Evolutionary conservation across 495 filamentous ascomycete genomes (phyloP).

Genomic region (Ramalina intermedia): DNA sequence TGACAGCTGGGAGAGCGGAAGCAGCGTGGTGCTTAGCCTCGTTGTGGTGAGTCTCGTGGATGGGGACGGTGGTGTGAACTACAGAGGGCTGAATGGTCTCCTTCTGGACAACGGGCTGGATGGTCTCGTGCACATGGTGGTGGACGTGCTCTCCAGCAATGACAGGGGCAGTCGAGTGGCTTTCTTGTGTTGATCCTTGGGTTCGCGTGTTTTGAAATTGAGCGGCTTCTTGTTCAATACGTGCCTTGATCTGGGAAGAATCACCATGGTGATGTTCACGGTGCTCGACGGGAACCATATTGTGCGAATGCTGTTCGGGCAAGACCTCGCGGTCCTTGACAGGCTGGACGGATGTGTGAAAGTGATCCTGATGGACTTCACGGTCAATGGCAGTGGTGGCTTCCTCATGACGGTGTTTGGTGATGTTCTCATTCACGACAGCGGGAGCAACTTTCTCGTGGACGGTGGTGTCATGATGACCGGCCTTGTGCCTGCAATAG

Average conservation of each 20-base stretch:
- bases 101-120: constrained; percentile 53
- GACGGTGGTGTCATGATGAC: constrained; percentile 47
- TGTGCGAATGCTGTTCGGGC: constrained; percentile 33
- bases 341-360: constrained; percentile 40
- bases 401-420: constrained; percentile 37
- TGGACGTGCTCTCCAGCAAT: constrained; percentile 49
- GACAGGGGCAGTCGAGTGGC: constrained; percentile 26
- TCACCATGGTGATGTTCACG: constrained; percentile 41
- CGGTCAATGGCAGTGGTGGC: constrained; percentile 42
- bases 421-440: constrained; percentile 40
- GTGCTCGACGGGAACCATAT: constrained; percentile 37
- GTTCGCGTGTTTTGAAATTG: constrained; percentile 35
- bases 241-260: constrained; percentile 24
- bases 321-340: constrained; percentile 31
- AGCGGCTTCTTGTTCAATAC: constrained; percentile 31
- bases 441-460: constrained; percentile 47
- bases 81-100: constrained; percentile 50
- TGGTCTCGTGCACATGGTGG: constrained; percentile 31
- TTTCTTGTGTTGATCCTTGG: constrained; percentile 33
- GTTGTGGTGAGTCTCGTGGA: constrained; percentile 52
- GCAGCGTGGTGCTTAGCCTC: constrained; percentile 43
- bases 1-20: constrained; percentile 43
- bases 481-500: constrained; percentile 27
- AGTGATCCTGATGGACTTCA: constrained; percentile 47
- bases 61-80: constrained; percentile 50